A percentile compares a stretch with the other conserved stretches of the same genome.
phyloP scores from a whole-genome alignment of 176 grass and related monocot genomes.

The Oryza coarctata region DNA sequence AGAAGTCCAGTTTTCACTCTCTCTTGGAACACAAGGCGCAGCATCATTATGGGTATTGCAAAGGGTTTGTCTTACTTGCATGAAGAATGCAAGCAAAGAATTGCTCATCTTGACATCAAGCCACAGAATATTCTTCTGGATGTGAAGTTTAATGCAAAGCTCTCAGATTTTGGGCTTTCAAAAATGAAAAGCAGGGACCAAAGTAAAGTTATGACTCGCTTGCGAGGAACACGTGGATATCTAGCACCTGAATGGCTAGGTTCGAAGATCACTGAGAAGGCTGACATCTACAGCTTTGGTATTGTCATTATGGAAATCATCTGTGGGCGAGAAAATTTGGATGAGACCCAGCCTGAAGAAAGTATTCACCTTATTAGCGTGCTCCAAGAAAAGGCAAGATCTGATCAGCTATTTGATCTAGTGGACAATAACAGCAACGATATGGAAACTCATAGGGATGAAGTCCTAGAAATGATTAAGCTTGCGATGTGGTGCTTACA shows the following conservation, averaged over 20 bases:
- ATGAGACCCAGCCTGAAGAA: neutral
- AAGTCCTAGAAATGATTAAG: constrained; percentile 19
- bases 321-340: constrained; percentile 16
- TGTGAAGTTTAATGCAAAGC: constrained; percentile 5
- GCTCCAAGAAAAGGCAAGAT: constrained; percentile 19
- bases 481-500: constrained; percentile 31
- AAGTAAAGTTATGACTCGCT: constrained; percentile 19
- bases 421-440: constrained; percentile 8
- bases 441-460: neutral
- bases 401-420: neutral
- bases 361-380: constrained; percentile 10
- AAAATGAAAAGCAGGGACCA: constrained; percentile 21
- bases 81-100: constrained; percentile 10
- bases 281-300: constrained; percentile 27
- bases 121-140: constrained; percentile 27
- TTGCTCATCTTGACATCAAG: constrained; percentile 18
- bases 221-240: constrained; percentile 22
- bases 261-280: constrained; percentile 24
- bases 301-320: constrained; percentile 14
- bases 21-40: constrained; percentile 21
- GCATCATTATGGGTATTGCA: constrained; percentile 5
- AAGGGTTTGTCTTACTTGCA: constrained; percentile 22
- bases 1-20: neutral
- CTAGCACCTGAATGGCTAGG: constrained; percentile 23
- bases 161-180: constrained; percentile 15